Evolutionary conservation across 2,329 filamentous ascomycete species (phyloP), one percentile per base, ranked within the genome.

Genomic region (Cadophora gregata): DNA sequence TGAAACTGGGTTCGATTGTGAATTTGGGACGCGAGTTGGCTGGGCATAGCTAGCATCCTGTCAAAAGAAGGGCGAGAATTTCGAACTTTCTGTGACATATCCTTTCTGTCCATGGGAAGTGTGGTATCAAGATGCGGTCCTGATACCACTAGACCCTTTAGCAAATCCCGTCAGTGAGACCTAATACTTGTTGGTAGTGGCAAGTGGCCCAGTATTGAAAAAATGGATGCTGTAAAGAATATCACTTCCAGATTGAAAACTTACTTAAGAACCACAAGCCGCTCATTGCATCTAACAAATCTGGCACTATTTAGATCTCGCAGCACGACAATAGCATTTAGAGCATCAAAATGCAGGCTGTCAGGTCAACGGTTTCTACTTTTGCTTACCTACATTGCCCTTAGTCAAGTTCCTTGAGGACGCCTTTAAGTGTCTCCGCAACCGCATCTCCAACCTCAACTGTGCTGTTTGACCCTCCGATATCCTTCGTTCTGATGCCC

Each of bases 391-490:
- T 3, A 58, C 25, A 38, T 24, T 8, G 3, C 19, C 31, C 31
- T 58, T 70, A 73, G 55, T 71, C 71, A 10, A 74, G 55, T 38
- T 73, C 72, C 65, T 71, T 72, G 16, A 96, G 83, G 60, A 93
- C 80, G 79, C 87, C 88, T 78, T 86, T 84, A 66, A 97, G 81
- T 83, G 97, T 90, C 58, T 85, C 85, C 1, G 89, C 89, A 70
- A 97, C 84, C 1, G 92, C 92, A 79, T 97, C 92, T 67, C 93
- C 93, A n/a, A 93, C 90, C 75, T 96, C 88, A 53, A 80, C 82
- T 5, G 95, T 98, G 70, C 84, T 87, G 12, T 89, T 84, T 63
- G 80, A 86, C 66, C 96, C 95, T 58, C 93, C 93, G 72, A 98
- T 91, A 78, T 98, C 95, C 78, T 87, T 90, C 19, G 95, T 97